Base-by-base conservation (phyloP, 116 monocot genomes). In the Trichopus zeylanicus region DNA sequence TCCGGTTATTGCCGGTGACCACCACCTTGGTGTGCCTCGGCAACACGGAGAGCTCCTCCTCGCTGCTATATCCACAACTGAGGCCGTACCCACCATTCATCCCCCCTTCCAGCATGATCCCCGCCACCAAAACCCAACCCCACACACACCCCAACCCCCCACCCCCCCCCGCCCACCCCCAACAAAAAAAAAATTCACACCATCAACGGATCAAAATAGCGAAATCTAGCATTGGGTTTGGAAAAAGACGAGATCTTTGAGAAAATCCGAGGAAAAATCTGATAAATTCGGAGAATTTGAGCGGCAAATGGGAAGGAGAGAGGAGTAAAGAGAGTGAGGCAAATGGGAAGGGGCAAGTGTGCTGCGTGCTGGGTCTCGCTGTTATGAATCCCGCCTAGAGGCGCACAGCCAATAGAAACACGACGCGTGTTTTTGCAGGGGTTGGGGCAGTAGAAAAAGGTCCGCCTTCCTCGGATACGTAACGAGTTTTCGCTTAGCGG, bases 11-110 rank as follows among this genome's bases (percentile, higher is more conserved):
- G 24, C 89, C 89, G 5, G 89, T 89, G 23, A 89, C 84, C 22
- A 84, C 84, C 69, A 89, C 89, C 65, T 89, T 89, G 6, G 84
- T 89, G 57, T 89, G 89, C 66, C 83, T 58, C 6, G 89, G 89
- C n/a, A 89, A 71, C 63, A 83, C 81, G 59, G 89, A 81, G 10
- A 83, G 81, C 81, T 89, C 89, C 77, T 89, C 84, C 67, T 89
- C 89, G 67, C 89, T 84, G 58, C 75, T 81, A 31, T 84, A 74
- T 18, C 77, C 83, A 31, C 69, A 70, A 37, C 74, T 75, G 29
- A 60, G 69, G 12, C 42, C 42, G n/a, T 42, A 42, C 42, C 42
- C 42, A 16, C 42, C 42, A 42, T n/a, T n/a, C 13, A 42, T 42
- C n/a, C 42, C 42, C 1, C 42, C 42, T 42, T 42, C 42, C 42